Percentiles rank a stretch among this genome's conserved stretches.
Conservation (phyloP, 2,329 filamentous ascomycete genomes). For the Diaporthe nobilis region DNA sequence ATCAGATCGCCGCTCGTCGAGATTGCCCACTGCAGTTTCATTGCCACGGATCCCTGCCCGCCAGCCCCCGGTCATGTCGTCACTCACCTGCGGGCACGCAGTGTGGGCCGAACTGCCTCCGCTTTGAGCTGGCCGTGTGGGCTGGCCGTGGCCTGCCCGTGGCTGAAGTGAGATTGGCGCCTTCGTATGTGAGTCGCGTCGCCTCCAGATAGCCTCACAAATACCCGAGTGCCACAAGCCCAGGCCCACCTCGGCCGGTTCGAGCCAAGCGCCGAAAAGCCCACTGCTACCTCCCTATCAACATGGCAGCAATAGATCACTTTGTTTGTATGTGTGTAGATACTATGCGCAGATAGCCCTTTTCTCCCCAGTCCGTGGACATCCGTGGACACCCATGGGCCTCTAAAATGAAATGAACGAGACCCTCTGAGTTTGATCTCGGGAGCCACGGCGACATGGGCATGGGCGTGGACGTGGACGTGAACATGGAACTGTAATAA, state of each 20-base stretch:
- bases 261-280: constrained; percentile 17
- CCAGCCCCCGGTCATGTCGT: constrained; percentile 22
- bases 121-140: constrained; percentile 16
- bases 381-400: background rate
- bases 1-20: constrained; percentile 30
- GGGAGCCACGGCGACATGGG: constrained; percentile 25
- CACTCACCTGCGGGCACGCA: constrained; percentile 12
- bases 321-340: background rate
- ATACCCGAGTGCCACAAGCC: constrained; percentile 14
- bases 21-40: constrained; percentile 20
- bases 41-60: constrained; percentile 27
- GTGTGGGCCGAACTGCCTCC: constrained; percentile 18
- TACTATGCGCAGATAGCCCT: background rate
- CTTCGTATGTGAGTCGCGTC: constrained; percentile 33
- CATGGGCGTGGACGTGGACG: background rate
- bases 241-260: constrained; percentile 11
- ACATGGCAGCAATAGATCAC: background rate
- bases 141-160: background rate
- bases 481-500: background rate
- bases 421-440: constrained; percentile 16
- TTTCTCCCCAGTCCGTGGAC: background rate
- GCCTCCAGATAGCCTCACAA: constrained; percentile 30
- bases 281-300: constrained; percentile 32
- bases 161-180: constrained; percentile 20
- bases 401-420: constrained; percentile 4